Base-by-base conservation (phyloP, 2,329 filamentous ascomycete species). In the Aspergillus flavus region DNA sequence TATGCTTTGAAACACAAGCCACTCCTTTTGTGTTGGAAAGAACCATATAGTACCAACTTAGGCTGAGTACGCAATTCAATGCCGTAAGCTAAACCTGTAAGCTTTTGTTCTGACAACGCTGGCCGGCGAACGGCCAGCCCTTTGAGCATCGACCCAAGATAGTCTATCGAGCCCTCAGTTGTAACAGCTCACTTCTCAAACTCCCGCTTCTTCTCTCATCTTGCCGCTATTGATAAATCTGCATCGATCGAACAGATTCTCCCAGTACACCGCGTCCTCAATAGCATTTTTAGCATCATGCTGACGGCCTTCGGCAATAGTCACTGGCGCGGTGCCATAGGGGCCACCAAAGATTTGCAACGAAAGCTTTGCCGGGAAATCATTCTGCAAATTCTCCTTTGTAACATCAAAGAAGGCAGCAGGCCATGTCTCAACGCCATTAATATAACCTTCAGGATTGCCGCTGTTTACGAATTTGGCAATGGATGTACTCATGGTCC, bases 221-320 rank as follows among this genome's bases (percentile, higher is more conserved):
- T 56, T 59, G 14, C 58, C 19, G 19, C 65, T 59, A n/a, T 62
- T 63, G 57, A 65, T 63, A 19, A 65, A 61, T 16, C 57, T 54
- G 16, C 61, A 67, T 12, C 63, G 61, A 53, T 54, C 45, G 45
- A 65, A 65, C 19, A 67, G 46, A 9, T 46, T 60, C n/a, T 61
- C 63, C 61, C 59, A 59, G 4, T 53, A 30, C 7, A 63, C 5
- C 9, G 62, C 62, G 5, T 59, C 26, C 19, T 65, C 56, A 52
- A 30, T 39, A 12, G n/a, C 55, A 16, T 52, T 61, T 16, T 36
- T 16, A 6, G 12, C 23, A 7, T 30, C 28, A 21, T 14, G 36
- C 16, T 46, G 26, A 39, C 7, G 11, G 12, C 45, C 26, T 34
- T 57, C 57, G 14, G 45, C 16, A 12, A 63, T 23, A 11, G 34